phyloP scores from a whole-genome alignment of 768 basidiomycete species.

The Leucocoprinus sp. region DNA sequence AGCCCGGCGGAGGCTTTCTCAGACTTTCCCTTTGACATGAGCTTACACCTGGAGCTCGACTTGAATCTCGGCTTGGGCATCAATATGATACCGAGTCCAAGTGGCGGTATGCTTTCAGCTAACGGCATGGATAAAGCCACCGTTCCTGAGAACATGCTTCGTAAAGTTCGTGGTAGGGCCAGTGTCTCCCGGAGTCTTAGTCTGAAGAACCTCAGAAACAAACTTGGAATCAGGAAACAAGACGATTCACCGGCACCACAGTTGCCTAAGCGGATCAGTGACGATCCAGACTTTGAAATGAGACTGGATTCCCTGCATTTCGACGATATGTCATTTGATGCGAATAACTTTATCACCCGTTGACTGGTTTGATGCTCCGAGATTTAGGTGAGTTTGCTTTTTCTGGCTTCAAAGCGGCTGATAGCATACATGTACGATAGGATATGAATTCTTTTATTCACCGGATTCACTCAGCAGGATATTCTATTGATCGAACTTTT shows the following conservation, averaged over 20 bases:
- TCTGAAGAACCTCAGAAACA: constrained; percentile 7
- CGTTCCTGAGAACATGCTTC: background rate
- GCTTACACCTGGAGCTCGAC: background rate
- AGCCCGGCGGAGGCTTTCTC: background rate
- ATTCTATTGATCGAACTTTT: background rate
- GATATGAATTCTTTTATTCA: background rate
- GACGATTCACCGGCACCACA: constrained; percentile 2
- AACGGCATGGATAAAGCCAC: background rate
- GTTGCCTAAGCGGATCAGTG: constrained; percentile 15
- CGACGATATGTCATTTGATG: constrained; percentile 61
- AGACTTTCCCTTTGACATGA: constrained; percentile 1
- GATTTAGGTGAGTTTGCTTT: background rate
- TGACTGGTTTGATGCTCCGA: background rate
- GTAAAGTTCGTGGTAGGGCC: background rate
- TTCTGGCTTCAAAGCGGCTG: no score
- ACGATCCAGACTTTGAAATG: constrained; percentile 53
- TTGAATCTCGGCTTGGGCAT: constrained; percentile 10
- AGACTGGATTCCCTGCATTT: constrained; percentile 66
- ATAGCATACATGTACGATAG: background rate
- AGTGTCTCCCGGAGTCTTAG: constrained; percentile 7
- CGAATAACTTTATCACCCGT: constrained; percentile 36
- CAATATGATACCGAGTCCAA: constrained; percentile 1
- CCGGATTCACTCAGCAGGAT: background rate
- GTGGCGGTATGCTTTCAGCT: constrained; percentile 3
- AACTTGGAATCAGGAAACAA: constrained; percentile 2